Conservation (phyloP, 805 yeast species). For the Candida vartiovaarae region DNA sequence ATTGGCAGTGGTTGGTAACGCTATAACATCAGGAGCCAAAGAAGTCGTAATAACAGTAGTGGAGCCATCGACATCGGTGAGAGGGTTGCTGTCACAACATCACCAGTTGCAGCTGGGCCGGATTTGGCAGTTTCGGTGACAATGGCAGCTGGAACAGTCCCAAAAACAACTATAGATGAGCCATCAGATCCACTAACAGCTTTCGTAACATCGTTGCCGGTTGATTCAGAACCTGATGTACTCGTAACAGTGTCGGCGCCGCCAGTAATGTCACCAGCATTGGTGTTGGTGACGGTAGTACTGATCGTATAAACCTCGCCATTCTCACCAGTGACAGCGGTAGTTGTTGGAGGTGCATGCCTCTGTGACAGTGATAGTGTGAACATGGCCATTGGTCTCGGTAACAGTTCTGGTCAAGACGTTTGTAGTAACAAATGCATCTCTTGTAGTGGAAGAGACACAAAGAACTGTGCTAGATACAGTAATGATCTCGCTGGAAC, state of each 20-base stretch:
- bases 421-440: conserved; percentile 3
- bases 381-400: conserved; percentile 4
- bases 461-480: conserved; percentile 10
- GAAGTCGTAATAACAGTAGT: conserved; percentile 2
- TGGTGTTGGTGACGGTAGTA: background rate
- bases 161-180: background rate
- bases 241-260: background rate
- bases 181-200: background rate
- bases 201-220: background rate
- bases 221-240: background rate
- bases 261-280: background rate
- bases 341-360: background rate
- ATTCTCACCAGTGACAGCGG: background rate
- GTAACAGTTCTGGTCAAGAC: conserved; percentile 8
- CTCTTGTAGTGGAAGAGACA: conserved; percentile 1
- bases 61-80: conserved; percentile 3
- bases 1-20: background rate
- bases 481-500: conserved; percentile 2
- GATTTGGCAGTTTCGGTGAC: too few species aligned
- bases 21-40: background rate
- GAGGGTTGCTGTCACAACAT: background rate
- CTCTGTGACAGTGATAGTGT: conserved; percentile 5
- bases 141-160: background rate
- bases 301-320: background rate
- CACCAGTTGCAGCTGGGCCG: background rate